Evolutionary conservation across 805 yeast genomes (phyloP).

Genomic region (Monosporozyma solicola): DNA sequence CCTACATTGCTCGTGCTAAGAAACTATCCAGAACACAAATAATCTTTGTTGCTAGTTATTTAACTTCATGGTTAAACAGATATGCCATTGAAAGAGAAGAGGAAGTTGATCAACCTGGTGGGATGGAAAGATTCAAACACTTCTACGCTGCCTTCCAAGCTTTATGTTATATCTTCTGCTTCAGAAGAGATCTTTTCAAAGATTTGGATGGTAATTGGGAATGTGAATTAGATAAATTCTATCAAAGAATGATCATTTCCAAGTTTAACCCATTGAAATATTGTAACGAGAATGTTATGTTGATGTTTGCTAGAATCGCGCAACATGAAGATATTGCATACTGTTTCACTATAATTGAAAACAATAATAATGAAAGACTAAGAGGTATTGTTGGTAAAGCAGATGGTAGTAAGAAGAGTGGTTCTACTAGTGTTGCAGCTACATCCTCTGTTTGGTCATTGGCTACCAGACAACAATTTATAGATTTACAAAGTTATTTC

Average conservation of each 20-base stretch:
- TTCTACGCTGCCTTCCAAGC: conserved; percentile 91
- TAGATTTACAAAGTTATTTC: conserved; percentile 88
- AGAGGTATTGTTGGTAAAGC: conserved; percentile 35
- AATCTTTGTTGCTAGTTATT: conserved; percentile 69
- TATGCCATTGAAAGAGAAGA: conserved; percentile 77
- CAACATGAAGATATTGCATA: conserved; percentile 85
- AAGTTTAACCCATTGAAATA: conserved; percentile 89
- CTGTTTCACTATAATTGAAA: conserved; percentile 88
- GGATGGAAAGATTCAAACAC: conserved; percentile 87
- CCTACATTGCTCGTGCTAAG: conserved; percentile 82
- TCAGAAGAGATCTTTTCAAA: conserved; percentile 59
- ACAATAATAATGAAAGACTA: conserved; percentile 52
- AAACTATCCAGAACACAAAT: conserved; percentile 63
- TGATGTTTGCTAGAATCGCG: conserved; percentile 87
- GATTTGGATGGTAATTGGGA: conserved; percentile 52
- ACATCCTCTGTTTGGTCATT: conserved; percentile 30
- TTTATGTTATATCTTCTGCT: conserved; percentile 82
- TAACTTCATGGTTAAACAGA: conserved; percentile 74
- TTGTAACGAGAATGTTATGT: conserved; percentile 88
- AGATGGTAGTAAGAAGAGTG: conserved; percentile 13
- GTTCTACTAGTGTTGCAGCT: conserved; percentile 6
- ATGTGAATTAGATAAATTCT: conserved; percentile 71
- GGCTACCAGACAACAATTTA: conserved; percentile 66
- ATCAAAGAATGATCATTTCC: conserved; percentile 75
- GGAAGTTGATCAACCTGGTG: conserved; percentile 58